Conservation (phyloP, 371 early-diverging fungal genomes). For the Chytridium lagenaria region DNA sequence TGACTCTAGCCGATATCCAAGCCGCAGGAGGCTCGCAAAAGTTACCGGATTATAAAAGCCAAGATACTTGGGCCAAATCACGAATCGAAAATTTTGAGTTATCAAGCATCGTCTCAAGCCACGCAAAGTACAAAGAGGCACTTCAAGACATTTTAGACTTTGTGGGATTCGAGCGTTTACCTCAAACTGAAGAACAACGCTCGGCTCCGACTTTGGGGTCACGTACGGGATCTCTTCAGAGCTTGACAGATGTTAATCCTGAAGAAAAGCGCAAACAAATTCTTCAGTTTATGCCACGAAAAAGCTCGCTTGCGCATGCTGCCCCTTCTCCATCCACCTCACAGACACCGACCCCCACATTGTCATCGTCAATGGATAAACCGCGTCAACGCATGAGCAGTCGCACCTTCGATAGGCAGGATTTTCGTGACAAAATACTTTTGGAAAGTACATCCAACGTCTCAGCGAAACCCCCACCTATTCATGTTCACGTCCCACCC, state of each 20-base stretch:
- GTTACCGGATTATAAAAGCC: constrained; percentile 38
- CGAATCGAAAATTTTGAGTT: constrained; percentile 79
- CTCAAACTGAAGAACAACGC: not conserved
- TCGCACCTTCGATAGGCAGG: not conserved
- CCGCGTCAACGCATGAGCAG: not conserved
- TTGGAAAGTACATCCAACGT: not conserved
- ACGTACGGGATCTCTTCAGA: not conserved
- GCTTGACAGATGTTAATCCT: not conserved
- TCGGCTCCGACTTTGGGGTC: not conserved
- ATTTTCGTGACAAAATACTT: not conserved
- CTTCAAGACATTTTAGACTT: constrained; percentile 36
- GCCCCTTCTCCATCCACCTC: not conserved
- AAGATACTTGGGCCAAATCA: constrained; percentile 76
- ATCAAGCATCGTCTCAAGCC: constrained; percentile 76
- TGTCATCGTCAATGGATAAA: not conserved
- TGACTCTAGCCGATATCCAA: not conserved
- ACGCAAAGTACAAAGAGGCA: constrained; percentile 69
- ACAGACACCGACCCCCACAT: not conserved
- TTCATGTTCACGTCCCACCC: not conserved
- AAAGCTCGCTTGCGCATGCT: constrained; percentile 6
- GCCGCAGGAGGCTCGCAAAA: not conserved
- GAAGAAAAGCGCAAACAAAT: constrained; percentile 13
- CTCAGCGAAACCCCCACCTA: not conserved
- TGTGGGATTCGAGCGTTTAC: constrained; percentile 38
- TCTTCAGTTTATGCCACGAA: constrained; percentile 7